Evolutionary conservation across 768 basidiomycete genomes (phyloP).

Genomic region (Trametes gibbosa): DNA sequence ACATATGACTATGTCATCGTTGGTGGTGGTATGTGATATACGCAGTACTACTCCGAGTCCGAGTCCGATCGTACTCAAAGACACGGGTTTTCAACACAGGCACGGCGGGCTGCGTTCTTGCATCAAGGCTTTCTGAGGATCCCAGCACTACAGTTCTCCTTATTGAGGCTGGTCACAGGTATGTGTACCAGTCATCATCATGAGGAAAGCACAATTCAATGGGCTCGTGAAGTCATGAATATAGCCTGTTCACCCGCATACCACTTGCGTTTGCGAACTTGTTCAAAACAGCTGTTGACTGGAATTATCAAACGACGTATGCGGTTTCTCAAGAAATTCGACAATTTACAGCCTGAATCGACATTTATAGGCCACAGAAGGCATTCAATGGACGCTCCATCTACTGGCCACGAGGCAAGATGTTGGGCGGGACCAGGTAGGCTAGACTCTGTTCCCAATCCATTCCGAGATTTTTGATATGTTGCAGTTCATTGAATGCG

Average conservation of each 20-base stretch:
- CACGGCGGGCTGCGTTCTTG: constrained; percentile 58
- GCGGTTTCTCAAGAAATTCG: not conserved
- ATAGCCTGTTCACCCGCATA: constrained; percentile 19
- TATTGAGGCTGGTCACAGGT: constrained; percentile 63
- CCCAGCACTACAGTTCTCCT: constrained; percentile 48
- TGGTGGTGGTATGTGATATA: not conserved
- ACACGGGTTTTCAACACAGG: constrained; percentile 38
- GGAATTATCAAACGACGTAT: constrained; percentile 19
- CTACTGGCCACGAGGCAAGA: constrained; percentile 27
- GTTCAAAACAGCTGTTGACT: constrained; percentile 47
- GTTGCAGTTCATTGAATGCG: constrained; percentile 25
- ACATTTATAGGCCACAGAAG: constrained; percentile 20
- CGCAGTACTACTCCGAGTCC: too few species aligned
- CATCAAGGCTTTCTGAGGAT: constrained; percentile 53
- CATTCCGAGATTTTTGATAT: not conserved
- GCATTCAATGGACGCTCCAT: constrained; percentile 14
- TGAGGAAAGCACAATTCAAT: not conserved
- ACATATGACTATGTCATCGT: not conserved
- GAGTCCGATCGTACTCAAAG: too few species aligned
- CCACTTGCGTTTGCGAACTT: constrained; percentile 29
- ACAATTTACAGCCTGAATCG: too few species aligned
- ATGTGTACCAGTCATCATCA: not conserved
- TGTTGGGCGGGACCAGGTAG: constrained; percentile 28
- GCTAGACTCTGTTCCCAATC: not conserved
- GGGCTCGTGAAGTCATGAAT: constrained; percentile 6